Conservation (phyloP, 805 yeast species). For the Schizosaccharomyces japonicus region DNA sequence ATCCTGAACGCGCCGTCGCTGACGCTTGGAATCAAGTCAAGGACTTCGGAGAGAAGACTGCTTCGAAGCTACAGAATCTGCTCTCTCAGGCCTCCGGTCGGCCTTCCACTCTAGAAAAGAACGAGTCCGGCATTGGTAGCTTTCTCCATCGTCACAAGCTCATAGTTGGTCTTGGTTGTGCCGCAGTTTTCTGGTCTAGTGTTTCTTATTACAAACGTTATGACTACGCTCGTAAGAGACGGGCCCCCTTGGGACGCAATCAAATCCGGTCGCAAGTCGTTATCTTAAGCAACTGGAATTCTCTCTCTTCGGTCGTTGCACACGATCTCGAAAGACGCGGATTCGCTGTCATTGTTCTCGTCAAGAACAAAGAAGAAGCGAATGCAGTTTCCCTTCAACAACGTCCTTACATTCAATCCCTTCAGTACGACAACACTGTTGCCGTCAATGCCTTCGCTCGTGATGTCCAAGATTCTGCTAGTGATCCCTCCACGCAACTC, state of each 20-base stretch:
- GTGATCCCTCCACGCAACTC: not conserved
- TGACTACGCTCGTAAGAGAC: not conserved
- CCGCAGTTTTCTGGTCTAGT: not conserved
- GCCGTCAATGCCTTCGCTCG: not conserved
- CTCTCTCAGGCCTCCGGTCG: too few relatives aligned
- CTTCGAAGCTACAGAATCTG: too few relatives aligned
- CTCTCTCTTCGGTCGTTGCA: not conserved
- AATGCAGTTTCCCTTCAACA: not conserved
- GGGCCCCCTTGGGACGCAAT: not conserved
- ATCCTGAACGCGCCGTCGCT: conserved; percentile 3
- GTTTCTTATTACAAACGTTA: conserved; percentile 2
- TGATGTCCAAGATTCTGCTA: not conserved
- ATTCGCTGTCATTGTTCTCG: not conserved
- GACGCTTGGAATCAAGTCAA: not conserved
- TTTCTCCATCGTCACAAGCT: not conserved
- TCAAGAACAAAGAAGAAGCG: not conserved
- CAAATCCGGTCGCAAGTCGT: not conserved
- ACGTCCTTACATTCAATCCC: conserved; percentile 2
- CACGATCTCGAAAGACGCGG: conserved; percentile 2
- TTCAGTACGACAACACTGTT: not conserved
- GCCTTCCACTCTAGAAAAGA: not conserved
- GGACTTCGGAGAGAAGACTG: not conserved
- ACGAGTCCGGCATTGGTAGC: not conserved
- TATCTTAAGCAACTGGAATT: not conserved
- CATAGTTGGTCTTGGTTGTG: not conserved